These are phyloP conservation scores for Lentinus polychrous DNA, from an alignment of 1,284 basidiomycete genomes.

Conservation along the genomic window DNA sequence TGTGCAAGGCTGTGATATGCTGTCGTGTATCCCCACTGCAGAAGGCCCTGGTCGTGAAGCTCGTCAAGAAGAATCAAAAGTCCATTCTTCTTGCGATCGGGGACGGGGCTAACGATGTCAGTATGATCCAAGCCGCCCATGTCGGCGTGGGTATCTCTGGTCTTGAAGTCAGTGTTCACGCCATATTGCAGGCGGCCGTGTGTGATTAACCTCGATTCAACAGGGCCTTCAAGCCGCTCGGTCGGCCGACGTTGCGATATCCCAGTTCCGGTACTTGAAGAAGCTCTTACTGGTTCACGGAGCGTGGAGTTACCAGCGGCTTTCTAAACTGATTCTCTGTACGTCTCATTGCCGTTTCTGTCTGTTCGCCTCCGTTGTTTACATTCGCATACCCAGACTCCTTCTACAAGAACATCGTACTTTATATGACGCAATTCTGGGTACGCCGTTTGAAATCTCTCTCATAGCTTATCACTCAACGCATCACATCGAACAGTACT, in stretches of 20 bases:
- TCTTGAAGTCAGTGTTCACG: slow-evolving; percentile 63
- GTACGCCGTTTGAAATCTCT: slow-evolving; percentile 36
- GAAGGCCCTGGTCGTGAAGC: slow-evolving; percentile 96
- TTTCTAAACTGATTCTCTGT: slow-evolving; percentile 96
- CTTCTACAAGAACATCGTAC: slow-evolving; percentile 95
- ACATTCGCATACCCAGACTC: slow-evolving; percentile 52
- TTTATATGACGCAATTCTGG: slow-evolving; percentile 99
- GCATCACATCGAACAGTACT: slow-evolving; percentile 56
- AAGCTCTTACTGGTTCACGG: slow-evolving; percentile 97
- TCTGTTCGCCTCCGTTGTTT: not conserved
- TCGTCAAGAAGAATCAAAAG: slow-evolving; percentile 95
- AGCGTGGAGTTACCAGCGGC: slow-evolving; percentile 93
- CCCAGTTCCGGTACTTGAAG: slow-evolving; percentile 95
- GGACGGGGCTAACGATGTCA: slow-evolving; percentile 95
- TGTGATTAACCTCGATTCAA: not conserved
- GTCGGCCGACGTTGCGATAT: slow-evolving; percentile 95
- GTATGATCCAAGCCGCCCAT: slow-evolving; percentile 96
- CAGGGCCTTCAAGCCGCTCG: slow-evolving; percentile 96
- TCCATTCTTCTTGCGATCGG: slow-evolving; percentile 93
- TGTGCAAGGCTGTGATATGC: slow-evolving; percentile 98
- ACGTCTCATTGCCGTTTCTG: slow-evolving; percentile 23
- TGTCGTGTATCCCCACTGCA: slow-evolving; percentile 98
- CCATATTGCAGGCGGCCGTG: not conserved
- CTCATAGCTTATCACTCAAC: slow-evolving; percentile 4
- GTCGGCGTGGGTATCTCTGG: slow-evolving; percentile 98